A percentile compares a stretch with the other conserved stretches of the same genome.
Conservation (phyloP, 441 rosid species). For the Populus hybrid region DNA sequence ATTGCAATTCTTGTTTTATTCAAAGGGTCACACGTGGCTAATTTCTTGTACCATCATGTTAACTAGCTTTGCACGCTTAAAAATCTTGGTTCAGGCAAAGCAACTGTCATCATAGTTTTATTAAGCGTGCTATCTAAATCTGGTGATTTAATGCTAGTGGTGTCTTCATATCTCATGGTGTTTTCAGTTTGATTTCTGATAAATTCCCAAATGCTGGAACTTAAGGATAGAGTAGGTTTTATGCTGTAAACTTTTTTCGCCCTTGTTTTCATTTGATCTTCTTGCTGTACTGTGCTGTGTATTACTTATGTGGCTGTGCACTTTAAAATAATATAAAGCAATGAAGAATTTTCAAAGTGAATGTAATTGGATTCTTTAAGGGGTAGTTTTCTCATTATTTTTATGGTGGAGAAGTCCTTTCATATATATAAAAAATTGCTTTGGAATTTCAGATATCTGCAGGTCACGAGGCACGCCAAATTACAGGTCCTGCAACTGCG, state of each 20-base stretch:
- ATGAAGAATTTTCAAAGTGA: not conserved
- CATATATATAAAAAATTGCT: conserved; percentile 10
- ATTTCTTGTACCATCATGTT: not conserved
- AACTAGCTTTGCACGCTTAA: not conserved
- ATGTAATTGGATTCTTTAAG: not conserved
- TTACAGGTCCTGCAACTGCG: conserved; percentile 75
- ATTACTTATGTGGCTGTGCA: not conserved
- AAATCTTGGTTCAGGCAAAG: conserved; percentile 1
- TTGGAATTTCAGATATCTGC: conserved; percentile 75
- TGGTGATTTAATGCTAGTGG: not conserved
- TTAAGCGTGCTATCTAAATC: not conserved
- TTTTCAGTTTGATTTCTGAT: not conserved
- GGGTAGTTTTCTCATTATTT: conserved; percentile 4
- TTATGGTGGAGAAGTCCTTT: conserved; percentile 1
- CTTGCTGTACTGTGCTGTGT: not conserved
- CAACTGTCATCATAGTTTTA: not conserved
- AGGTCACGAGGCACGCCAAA: conserved; percentile 93
- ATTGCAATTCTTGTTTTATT: not conserved
- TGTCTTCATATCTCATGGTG: not conserved
- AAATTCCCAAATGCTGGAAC: not conserved
- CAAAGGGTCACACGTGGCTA: not conserved
- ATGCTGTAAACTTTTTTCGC: not conserved
- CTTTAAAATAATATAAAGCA: not conserved
- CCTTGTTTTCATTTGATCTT: not conserved
- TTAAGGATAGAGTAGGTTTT: not conserved